Base-by-base conservation (phyloP, 179 eudicot genomes). In the Silene vulgaris region DNA sequence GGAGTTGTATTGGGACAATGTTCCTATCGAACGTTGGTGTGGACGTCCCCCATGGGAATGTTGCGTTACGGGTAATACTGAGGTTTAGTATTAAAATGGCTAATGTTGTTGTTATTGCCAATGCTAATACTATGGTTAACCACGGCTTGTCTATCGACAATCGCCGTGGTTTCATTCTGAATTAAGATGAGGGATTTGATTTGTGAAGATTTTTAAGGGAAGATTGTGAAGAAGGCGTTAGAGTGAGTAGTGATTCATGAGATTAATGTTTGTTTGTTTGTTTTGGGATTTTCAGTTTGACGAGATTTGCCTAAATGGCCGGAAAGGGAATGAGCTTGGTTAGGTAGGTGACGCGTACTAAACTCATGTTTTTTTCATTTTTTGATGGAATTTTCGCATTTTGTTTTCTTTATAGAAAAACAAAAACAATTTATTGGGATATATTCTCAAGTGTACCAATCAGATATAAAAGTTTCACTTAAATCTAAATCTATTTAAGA, bases 1-100 rank as follows among this genome's bases (percentile, higher is more conserved):
- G 79, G 40, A 88, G 79, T 26, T 89, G 90, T 65, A 85, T 74
- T 5, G 76, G 78, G 4, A 82, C 57, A 0, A 71, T 4, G 20
- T 23, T 73, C n/a, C 6, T 30, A 8, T 57, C 81, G 2, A 56
- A 11, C 17, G 23, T 12, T 14, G 17, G 5, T 1, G 50, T 0
- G 5, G 66, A 43, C 43, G 48, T 13, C 2, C 67, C 37, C 13
- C 82, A 83, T 21, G 77, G 60, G 0, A 81, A 56, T 0, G 69
- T 45, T 28, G 72, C 60, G 3, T 75, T 67, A 0, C 71, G 14
- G 50, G 78, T 75, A 14, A 77, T 59, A 17, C 45, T 69, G 8
- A 78, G 56, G 29, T 79, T 82, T 1, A 77, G 37, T n/a, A 78
- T 59, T 23, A 82, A 4, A 3, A 82, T 52, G 17, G 59, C 16